phyloP scores from a whole-genome alignment of 208 protist genomes.

The Polymyxa betae region DNA sequence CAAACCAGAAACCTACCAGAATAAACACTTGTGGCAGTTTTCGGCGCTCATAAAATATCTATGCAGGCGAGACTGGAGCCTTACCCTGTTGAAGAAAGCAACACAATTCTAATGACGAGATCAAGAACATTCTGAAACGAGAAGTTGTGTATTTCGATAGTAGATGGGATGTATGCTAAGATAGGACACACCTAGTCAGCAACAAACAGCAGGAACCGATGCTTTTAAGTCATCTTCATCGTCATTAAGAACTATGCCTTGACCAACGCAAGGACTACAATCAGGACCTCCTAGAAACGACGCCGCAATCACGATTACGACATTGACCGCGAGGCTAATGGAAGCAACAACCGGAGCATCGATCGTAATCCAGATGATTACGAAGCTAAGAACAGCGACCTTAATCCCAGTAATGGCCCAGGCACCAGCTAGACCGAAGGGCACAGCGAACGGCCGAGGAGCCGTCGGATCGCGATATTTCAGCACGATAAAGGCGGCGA shows the following conservation, averaged over 20 bases:
- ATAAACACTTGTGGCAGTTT: too few species aligned
- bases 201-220: neutral
- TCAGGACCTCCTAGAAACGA: neutral
- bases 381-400: neutral
- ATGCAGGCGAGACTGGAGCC: too few species aligned
- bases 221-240: neutral
- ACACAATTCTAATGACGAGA: too few species aligned
- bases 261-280: neutral
- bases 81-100: too few species aligned
- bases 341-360: neutral
- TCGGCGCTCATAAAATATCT: too few species aligned
- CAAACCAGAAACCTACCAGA: too few species aligned
- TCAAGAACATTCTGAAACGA: too few species aligned
- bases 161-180: too few species aligned
- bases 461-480: constrained; percentile 50
- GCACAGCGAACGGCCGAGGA: constrained; percentile 16
- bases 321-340: neutral
- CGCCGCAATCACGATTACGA: neutral
- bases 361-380: neutral
- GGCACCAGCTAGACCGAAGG: constrained; percentile 11
- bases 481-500: constrained; percentile 52
- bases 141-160: too few species aligned
- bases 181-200: too few species aligned
- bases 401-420: constrained; percentile 26
- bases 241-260: neutral